Evolutionary conservation across 345 rosid genomes (phyloP).

Genomic region (Carallia pectinifolia): DNA sequence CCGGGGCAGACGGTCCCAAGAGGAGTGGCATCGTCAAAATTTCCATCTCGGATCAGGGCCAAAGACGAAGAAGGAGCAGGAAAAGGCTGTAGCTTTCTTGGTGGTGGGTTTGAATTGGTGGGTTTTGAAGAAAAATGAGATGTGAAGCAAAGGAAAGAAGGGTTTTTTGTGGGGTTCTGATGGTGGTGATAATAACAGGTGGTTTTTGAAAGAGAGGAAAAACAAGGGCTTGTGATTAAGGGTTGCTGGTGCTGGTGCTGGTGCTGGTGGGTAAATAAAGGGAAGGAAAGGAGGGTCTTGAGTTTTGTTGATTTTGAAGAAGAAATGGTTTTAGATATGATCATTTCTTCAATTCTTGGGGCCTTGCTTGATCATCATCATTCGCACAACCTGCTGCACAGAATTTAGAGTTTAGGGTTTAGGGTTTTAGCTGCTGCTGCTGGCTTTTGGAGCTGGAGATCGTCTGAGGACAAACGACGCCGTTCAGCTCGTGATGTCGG

Average conservation of each 20-base stretch:
- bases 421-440: constrained; percentile 9
- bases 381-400: not conserved
- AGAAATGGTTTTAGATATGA: constrained; percentile 45
- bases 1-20: constrained; percentile 73
- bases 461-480: not conserved
- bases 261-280: constrained; percentile 23
- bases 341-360: constrained; percentile 14
- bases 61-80: constrained; percentile 18
- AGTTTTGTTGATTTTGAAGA: constrained; percentile 46
- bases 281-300: constrained; percentile 35
- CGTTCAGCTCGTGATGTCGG: not conserved
- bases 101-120: constrained; percentile 8
- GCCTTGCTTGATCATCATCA: not conserved
- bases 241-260: not conserved
- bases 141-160: constrained; percentile 11
- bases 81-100: not conserved
- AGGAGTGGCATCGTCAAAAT: constrained; percentile 60
- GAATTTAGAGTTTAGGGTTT: not conserved
- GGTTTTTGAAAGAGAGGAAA: not conserved
- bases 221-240: constrained; percentile 13
- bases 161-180: constrained; percentile 14
- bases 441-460: too few relatives aligned
- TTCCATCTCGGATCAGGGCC: constrained; percentile 70
- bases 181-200: not conserved
- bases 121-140: constrained; percentile 34